phyloP scores from a whole-genome alignment of 257 asterid species.

The Solanum microdontum region DNA sequence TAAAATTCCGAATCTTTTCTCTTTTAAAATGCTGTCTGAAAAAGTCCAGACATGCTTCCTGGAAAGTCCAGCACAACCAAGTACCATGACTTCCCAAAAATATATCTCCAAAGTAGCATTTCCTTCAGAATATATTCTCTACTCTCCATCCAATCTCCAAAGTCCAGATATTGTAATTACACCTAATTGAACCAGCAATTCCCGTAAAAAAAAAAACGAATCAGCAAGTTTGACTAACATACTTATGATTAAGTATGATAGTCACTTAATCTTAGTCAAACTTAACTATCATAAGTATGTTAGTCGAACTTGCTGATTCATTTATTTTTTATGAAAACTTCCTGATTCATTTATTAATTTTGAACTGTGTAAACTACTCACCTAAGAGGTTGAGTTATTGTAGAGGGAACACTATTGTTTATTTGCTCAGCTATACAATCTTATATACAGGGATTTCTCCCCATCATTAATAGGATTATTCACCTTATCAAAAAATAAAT shows the following conservation, averaged over 20 bases:
- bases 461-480: not conserved
- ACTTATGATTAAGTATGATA: not conserved
- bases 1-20: not conserved
- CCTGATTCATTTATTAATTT: not conserved
- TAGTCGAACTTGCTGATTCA: not conserved
- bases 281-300: not conserved
- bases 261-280: not conserved
- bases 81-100: not conserved
- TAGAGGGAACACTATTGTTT: not conserved
- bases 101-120: not conserved
- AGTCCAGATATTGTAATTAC: not conserved
- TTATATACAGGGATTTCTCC: not conserved
- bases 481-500: not conserved
- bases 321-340: not conserved
- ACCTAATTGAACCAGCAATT: not conserved
- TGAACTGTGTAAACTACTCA: not conserved
- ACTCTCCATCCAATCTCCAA: not conserved
- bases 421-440: not conserved
- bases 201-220: not conserved
- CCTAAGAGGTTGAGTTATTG: not conserved
- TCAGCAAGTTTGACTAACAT: not conserved
- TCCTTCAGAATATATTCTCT: not conserved
- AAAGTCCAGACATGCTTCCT: not conserved
- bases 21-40: not conserved
- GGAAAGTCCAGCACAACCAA: not conserved